Evolutionary conservation across 352 stramenopile genomes (phyloP), one percentile per base, ranked within the genome.

Genomic region (Globisporangium paddicum): DNA sequence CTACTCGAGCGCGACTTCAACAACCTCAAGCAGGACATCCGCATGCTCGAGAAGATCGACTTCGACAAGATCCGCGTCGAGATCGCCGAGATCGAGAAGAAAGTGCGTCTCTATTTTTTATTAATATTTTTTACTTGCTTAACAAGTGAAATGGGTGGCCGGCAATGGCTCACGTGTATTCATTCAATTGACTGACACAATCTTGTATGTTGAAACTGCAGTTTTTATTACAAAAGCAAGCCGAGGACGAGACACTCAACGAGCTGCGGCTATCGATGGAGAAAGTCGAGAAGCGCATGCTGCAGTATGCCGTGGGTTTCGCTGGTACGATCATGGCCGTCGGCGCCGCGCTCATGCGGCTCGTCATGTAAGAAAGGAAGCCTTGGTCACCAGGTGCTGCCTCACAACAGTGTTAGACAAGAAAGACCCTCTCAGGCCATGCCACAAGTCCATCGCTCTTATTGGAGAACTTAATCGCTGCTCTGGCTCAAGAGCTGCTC

Each of bases 61-160:
- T 93, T 95, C 55, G 86, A 95, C 68, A 92, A 93, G 62, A 88
- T 95, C 58, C 86, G 83, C 57, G 83, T 92, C 64, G 86, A 95
- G 61, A 90, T 95, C 42, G 76, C 79, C 2, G 83, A 93, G 69
- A 79, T 95, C 8, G 86, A 95, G 60, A 93, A 93, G 44, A 93
- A 95, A 52, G 26, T 30, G 37, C 10, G 51, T 51, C 14, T 38
- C 1, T 49, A 2, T 11, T 49, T 34, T 34, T 38, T 25, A n/a
- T n/a, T 64, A 34, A 30, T n/a, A n/a, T n/a, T n/a, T n/a, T n/a
- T n/a, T n/a, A n/a, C n/a, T n/a, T n/a, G n/a, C n/a, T n/a, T n/a
- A n/a, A n/a, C n/a, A n/a, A n/a, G n/a, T n/a, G 25, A 44, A 44
- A 23, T n/a, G 38, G 16, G 19, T 44, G 38, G 38, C 37, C 21